Evolutionary conservation across 1,284 basidiomycete species (phyloP).

Genomic region (Moesziomyces globuligerus): DNA sequence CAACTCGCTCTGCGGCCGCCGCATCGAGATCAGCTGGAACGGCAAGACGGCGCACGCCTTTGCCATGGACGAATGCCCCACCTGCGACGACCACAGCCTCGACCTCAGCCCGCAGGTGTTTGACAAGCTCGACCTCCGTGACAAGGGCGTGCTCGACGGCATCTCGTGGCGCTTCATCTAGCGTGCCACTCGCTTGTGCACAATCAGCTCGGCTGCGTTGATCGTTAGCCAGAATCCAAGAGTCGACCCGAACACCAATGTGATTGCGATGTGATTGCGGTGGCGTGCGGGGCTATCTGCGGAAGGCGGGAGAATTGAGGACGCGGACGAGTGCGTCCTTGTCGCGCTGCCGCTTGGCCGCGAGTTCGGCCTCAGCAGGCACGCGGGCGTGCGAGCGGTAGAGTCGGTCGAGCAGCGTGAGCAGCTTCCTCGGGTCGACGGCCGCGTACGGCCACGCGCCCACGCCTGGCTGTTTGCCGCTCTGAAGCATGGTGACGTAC

Average conservation of each 20-base stretch:
- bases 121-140: slow-evolving; percentile 41
- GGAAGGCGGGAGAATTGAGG: neutral
- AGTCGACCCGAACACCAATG: too few relatives aligned
- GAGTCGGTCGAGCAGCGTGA: slow-evolving; percentile 39
- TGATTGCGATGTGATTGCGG: neutral
- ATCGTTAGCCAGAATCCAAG: too few relatives aligned
- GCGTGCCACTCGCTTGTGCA: neutral
- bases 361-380: slow-evolving; percentile 1
- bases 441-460: slow-evolving; percentile 8
- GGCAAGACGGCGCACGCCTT: slow-evolving; percentile 71
- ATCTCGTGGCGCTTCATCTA: slow-evolving; percentile 47
- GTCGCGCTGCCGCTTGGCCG: slow-evolving; percentile 19
- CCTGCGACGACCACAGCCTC: slow-evolving; percentile 77
- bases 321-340: neutral
- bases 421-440: slow-evolving; percentile 24
- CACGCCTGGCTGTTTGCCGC: slow-evolving; percentile 5
- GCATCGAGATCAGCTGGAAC: slow-evolving; percentile 74
- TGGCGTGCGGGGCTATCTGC: neutral
- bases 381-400: neutral
- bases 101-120: slow-evolving; percentile 83
- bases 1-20: slow-evolving; percentile 71
- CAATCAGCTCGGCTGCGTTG: neutral
- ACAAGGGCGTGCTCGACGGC: slow-evolving; percentile 45
- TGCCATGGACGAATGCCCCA: slow-evolving; percentile 78
- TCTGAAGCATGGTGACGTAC: slow-evolving; percentile 70